A percentile compares a stretch with the other conserved stretches of the same genome.
Conservation (phyloP, 768 basidiomycete genomes). For the Mycena albidolilacea region DNA sequence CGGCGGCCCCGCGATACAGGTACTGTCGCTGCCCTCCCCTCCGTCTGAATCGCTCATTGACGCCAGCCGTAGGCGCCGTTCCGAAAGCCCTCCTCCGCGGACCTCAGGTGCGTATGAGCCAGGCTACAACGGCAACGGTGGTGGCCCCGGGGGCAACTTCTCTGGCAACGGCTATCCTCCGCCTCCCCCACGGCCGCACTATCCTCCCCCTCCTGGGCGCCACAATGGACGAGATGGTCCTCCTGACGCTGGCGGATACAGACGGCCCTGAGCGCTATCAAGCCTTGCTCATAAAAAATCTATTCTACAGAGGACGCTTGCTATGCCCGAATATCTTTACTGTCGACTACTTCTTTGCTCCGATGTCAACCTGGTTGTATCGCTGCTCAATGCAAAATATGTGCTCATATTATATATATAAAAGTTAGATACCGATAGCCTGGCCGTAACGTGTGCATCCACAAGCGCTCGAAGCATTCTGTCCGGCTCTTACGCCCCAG, state of each 20-base stretch:
- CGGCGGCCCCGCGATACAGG: constrained; percentile 64
- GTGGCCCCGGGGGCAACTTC: constrained; percentile 46
- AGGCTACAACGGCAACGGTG: constrained; percentile 55
- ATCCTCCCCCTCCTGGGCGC: constrained; percentile 57
- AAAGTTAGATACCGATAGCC: constrained; percentile 35
- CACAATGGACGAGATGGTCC: constrained; percentile 59
- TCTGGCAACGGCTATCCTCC: constrained; percentile 65
- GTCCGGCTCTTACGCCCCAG: constrained; percentile 23
- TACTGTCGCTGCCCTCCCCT: constrained; percentile 38
- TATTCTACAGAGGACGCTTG: constrained; percentile 18
- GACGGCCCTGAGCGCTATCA: constrained; percentile 51
- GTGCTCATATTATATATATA: constrained; percentile 27
- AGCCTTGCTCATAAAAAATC: constrained; percentile 9
- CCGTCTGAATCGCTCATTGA: constrained; percentile 13
- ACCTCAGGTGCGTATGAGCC: constrained; percentile 66
- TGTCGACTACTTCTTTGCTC: constrained; percentile 16
- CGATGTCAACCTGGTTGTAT: constrained; percentile 6
- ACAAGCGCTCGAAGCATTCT: too few relatives aligned
- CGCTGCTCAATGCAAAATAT: constrained; percentile 14
- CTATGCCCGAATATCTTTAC: neutral
- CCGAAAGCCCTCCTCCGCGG: constrained; percentile 76
- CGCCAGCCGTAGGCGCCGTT: constrained; percentile 69
- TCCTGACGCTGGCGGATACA: constrained; percentile 52
- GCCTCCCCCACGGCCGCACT: constrained; percentile 51
- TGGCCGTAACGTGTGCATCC: too few relatives aligned